Conservation (phyloP, 768 basidiomycete genomes). For the Xerocomellus dryophilus region DNA sequence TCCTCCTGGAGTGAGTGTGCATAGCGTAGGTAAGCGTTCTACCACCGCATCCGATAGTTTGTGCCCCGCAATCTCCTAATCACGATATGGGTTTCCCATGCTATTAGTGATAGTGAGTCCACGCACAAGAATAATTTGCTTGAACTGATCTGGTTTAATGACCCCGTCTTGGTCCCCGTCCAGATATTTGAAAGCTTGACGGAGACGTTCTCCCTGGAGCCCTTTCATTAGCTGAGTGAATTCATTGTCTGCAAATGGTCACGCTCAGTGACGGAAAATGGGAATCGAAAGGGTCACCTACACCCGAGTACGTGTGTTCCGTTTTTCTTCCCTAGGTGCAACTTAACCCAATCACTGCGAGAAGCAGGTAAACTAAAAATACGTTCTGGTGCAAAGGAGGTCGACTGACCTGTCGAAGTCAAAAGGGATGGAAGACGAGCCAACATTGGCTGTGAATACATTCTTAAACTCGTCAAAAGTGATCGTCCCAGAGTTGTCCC, state of each 20-base stretch:
- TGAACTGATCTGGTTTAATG: constrained; percentile 91
- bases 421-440: constrained; percentile 82
- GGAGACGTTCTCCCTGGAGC: constrained; percentile 93
- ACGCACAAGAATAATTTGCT: constrained; percentile 86
- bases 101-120: not conserved
- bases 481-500: constrained; percentile 89
- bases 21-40: constrained; percentile 88
- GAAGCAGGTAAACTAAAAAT: constrained; percentile 3
- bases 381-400: not conserved
- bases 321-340: constrained; percentile 92
- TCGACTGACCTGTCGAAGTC: constrained; percentile 80
- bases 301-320: constrained; percentile 90
- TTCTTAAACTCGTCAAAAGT: constrained; percentile 93
- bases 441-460: constrained; percentile 80
- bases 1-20: constrained; percentile 83
- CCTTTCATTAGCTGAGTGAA: constrained; percentile 99
- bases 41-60: constrained; percentile 94
- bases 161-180: constrained; percentile 91
- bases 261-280: constrained; percentile 6
- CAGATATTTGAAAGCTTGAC: constrained; percentile 92
- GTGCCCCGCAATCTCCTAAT: constrained; percentile 91
- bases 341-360: constrained; percentile 86
- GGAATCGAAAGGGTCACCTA: constrained; percentile 37
- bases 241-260: constrained; percentile 66
- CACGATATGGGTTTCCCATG: not conserved